Base-by-base conservation (phyloP, 192 early-diverging fungal genomes). In the Entomortierella beljakovae region DNA sequence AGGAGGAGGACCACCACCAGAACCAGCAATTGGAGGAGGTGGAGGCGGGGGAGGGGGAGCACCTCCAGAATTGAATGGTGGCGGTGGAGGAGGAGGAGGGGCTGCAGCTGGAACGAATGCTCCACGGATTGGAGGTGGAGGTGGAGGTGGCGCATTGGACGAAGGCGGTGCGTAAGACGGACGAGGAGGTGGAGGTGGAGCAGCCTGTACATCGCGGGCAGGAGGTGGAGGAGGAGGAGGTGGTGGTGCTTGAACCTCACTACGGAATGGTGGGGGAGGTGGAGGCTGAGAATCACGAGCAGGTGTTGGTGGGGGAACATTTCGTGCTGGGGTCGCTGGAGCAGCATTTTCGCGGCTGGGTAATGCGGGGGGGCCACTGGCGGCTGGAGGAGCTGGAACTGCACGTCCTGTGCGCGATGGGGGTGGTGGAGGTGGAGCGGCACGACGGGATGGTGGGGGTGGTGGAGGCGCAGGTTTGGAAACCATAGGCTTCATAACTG, bases 71-170 rank as follows among this genome's bases (percentile, higher is more conserved):
- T 32, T 64, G 25, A 53, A 53, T 37, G 80, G 80, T 18, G 82
- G 81, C 20, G 84, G 84, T 48, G 84, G 84, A 1, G 80, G 73
- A 7, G 57, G 60, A 11, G 70, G 70, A 20, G 55, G 70, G 6
- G 63, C 25, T 26, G 35, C 58, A 23, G 61, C 62, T 32, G 56
- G 38, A 32, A 26, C 54, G 60, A 59, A 64, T 70, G 72, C 59
- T 16, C 64, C 63, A 28, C 70, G 61, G 25, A 82, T 84, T 38
- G 84, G 86, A 16, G 82, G 79, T 26, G 84, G 84, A 10, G 84
- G 84, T 11, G 82, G 79, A 46, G 80, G 61, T 29, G 73, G 73
- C 18, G 65, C 51, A n/a, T 51, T 40, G n/a, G 64, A 62, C 2
- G 66, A 43, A 23, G 73, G 65, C 23, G 73, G 64, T 9, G 66